These are phyloP conservation scores for Diplodia intermedia DNA, from an alignment of 2,329 filamentous ascomycete species.

Conservation along the genomic window DNA sequence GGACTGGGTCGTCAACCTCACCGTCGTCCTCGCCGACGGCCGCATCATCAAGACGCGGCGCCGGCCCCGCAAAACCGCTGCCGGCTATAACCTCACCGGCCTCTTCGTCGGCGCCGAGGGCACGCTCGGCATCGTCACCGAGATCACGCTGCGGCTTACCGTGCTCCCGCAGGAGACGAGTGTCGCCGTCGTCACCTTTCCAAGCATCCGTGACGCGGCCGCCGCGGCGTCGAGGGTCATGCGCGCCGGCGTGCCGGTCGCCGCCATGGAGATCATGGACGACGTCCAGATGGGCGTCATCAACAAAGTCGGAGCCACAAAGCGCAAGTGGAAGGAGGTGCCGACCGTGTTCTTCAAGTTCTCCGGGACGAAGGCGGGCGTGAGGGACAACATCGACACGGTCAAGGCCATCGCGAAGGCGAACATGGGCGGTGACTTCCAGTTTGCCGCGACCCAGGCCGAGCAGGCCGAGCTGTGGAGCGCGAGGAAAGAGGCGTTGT, in stretches of 20 bases:
- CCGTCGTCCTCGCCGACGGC: slow-evolving; percentile 79
- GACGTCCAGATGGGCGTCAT: slow-evolving; percentile 86
- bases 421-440: slow-evolving; percentile 63
- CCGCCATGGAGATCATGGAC: slow-evolving; percentile 86
- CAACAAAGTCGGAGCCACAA: slow-evolving; percentile 74
- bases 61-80: slow-evolving; percentile 76
- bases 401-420: slow-evolving; percentile 71
- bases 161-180: slow-evolving; percentile 77
- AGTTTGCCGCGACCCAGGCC: slow-evolving; percentile 60
- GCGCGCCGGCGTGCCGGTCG: slow-evolving; percentile 74
- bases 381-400: slow-evolving; percentile 72
- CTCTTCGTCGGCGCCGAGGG: slow-evolving; percentile 84
- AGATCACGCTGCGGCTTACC: slow-evolving; percentile 80
- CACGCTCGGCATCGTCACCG: slow-evolving; percentile 80
- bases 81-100: slow-evolving; percentile 82
- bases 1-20: slow-evolving; percentile 85
- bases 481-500: slow-evolving; percentile 65
- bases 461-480: slow-evolving; percentile 66
- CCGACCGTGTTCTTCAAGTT: slow-evolving; percentile 87
- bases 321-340: slow-evolving; percentile 74
- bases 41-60: slow-evolving; percentile 79
- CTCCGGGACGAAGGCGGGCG: slow-evolving; percentile 74
- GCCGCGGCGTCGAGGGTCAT: slow-evolving; percentile 76
- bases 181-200: slow-evolving; percentile 81
- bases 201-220: slow-evolving; percentile 76